phyloP scores from a whole-genome alignment of 345 rosid genomes.

The Eucalyptus brandiana region DNA sequence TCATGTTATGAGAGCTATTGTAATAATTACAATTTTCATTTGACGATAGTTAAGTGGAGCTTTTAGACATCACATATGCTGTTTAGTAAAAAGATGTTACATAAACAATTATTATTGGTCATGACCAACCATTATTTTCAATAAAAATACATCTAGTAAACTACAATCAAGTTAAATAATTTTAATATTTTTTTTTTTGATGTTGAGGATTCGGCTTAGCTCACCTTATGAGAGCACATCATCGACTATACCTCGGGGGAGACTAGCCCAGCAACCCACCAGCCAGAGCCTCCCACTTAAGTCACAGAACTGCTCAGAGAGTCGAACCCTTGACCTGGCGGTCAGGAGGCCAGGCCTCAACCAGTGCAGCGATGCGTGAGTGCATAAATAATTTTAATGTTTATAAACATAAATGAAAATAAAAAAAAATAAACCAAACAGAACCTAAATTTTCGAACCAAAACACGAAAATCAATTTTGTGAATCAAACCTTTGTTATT shows the following conservation, averaged over 20 bases:
- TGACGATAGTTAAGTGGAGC: rapidly evolving
- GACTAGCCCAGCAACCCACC: too few relatives aligned
- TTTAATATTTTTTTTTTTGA: too few relatives aligned
- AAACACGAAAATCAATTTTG: background rate
- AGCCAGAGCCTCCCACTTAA: too few relatives aligned
- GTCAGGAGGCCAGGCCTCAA: too few relatives aligned
- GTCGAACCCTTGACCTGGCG: too few relatives aligned
- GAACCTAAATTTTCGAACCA: background rate
- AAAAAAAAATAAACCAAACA: background rate
- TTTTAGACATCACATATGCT: background rate
- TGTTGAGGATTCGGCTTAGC: rapidly evolving
- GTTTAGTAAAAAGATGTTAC: background rate
- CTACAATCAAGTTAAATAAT: background rate
- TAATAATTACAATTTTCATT: too few relatives aligned
- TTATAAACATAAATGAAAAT: background rate
- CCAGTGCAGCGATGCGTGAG: too few relatives aligned
- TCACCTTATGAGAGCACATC: too few relatives aligned
- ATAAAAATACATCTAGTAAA: background rate
- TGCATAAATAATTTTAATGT: background rate
- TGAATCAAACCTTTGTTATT: background rate
- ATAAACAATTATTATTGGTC: rapidly evolving
- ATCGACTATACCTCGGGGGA: too few relatives aligned
- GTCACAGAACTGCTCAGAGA: too few relatives aligned
- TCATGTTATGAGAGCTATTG: background rate
- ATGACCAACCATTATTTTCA: background rate